phyloP scores from a whole-genome alignment of 345 rosid genomes.

The Eucalyptus polyanthemos region DNA sequence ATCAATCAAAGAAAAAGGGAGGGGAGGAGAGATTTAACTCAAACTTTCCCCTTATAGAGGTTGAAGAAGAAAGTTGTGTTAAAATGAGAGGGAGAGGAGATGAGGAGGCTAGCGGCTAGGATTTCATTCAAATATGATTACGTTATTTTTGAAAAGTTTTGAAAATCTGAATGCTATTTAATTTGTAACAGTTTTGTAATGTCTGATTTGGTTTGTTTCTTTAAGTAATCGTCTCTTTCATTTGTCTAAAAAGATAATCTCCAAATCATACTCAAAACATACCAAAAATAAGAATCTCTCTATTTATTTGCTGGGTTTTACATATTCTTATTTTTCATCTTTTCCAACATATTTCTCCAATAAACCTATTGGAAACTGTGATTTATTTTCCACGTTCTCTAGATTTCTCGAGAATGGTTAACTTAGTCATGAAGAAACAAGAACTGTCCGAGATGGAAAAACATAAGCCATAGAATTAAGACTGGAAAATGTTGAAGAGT shows the following conservation, averaged over 20 bases:
- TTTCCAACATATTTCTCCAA: background rate
- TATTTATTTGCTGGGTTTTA: background rate
- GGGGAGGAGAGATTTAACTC: too few relatives aligned
- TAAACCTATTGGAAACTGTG: background rate
- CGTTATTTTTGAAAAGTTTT: too few relatives aligned
- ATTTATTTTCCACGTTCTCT: background rate
- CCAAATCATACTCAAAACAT: background rate
- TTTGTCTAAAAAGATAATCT: too few relatives aligned
- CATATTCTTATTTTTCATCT: background rate
- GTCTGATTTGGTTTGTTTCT: background rate
- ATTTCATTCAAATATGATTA: too few relatives aligned
- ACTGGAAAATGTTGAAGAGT: background rate
- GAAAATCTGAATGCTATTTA: background rate
- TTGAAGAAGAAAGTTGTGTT: too few relatives aligned
- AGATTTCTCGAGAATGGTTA: background rate
- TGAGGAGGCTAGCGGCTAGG: too few relatives aligned
- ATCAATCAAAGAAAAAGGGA: too few relatives aligned
- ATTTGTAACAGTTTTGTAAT: background rate
- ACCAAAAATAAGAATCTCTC: background rate
- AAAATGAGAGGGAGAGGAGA: too few relatives aligned
- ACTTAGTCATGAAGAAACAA: background rate
- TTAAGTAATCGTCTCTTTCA: background rate
- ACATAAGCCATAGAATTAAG: background rate
- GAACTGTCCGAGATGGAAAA: background rate
- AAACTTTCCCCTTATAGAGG: too few relatives aligned